Percentiles rank a stretch among this genome's conserved stretches.
These are phyloP conservation scores for Symmetrospora coprosmae DNA, from an alignment of 768 basidiomycete genomes.

Conservation along the genomic window DNA sequence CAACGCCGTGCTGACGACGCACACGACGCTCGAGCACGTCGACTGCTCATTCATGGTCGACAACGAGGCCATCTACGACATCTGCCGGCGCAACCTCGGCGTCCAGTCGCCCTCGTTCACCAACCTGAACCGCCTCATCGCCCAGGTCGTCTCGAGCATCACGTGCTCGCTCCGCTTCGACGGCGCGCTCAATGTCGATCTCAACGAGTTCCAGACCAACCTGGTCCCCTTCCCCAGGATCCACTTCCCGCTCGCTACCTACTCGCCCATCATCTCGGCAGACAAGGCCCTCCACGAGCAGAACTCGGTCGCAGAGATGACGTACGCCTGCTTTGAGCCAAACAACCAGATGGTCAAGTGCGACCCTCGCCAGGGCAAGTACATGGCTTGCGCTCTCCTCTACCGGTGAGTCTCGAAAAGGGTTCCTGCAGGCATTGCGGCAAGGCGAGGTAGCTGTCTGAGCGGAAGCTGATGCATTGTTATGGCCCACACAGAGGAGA, in stretches of 20 bases:
- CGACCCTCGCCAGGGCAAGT: constrained; percentile 95
- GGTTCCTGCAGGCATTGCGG: neutral
- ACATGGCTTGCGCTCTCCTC: constrained; percentile 46
- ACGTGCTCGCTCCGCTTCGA: constrained; percentile 95
- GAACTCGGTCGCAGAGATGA: constrained; percentile 96
- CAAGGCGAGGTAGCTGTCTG: neutral
- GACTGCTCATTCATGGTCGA: constrained; percentile 99
- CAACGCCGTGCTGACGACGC: constrained; percentile 77
- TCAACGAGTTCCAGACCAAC: constrained; percentile 98
- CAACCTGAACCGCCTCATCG: constrained; percentile 91
- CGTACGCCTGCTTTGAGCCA: constrained; percentile 89
- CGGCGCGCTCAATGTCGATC: constrained; percentile 89
- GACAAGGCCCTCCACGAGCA: constrained; percentile 93
- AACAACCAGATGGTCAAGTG: constrained; percentile 96
- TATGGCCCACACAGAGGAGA: constrained; percentile 80
- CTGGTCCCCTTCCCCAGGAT: constrained; percentile 73
- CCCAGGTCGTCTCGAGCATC: constrained; percentile 95
- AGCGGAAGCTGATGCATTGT: constrained; percentile 63
- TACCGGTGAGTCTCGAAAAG: constrained; percentile 30
- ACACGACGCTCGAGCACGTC: constrained; percentile 98
- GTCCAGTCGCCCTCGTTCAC: constrained; percentile 73
- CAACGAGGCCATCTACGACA: constrained; percentile 96
- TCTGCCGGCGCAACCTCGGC: constrained; percentile 88
- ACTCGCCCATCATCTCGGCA: constrained; percentile 76
- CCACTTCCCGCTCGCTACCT: constrained; percentile 77